Conservation (phyloP, 768 basidiomycete species). For the Lactifluus piperatus region DNA sequence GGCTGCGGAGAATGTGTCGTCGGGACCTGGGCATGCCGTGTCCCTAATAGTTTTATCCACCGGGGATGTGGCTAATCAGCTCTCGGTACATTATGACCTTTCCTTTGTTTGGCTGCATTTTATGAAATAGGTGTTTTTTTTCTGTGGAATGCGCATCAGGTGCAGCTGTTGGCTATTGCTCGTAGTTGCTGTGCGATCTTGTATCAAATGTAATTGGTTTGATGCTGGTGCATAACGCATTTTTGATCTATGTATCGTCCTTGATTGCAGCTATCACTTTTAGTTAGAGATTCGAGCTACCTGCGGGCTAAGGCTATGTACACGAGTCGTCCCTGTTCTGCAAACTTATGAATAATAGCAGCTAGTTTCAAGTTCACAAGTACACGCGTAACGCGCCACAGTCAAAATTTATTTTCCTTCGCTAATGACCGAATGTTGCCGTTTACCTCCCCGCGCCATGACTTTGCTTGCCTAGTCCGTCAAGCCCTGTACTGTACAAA, state of each 20-base stretch:
- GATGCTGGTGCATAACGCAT: neutral
- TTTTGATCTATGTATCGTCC: neutral
- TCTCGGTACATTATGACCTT: conserved; percentile 41
- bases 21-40: conserved; percentile 69
- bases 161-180: neutral
- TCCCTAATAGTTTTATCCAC: conserved; percentile 30
- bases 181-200: neutral
- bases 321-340: neutral
- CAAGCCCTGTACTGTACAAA: neutral
- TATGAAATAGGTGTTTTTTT: neutral
- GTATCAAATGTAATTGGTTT: neutral
- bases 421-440: neutral
- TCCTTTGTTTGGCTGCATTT: neutral
- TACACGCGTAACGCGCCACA: neutral
- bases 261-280: no score
- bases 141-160: neutral
- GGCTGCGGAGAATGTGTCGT: conserved; percentile 40
- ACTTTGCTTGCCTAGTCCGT: neutral
- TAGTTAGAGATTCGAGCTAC: no score
- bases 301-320: neutral
- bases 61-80: conserved; percentile 65
- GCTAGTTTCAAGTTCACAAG: neutral
- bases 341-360: neutral
- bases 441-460: neutral
- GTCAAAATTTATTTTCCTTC: neutral